Evolutionary conservation across 164 flowering plant species (phyloP).

Genomic region (Protea cynaroides): DNA sequence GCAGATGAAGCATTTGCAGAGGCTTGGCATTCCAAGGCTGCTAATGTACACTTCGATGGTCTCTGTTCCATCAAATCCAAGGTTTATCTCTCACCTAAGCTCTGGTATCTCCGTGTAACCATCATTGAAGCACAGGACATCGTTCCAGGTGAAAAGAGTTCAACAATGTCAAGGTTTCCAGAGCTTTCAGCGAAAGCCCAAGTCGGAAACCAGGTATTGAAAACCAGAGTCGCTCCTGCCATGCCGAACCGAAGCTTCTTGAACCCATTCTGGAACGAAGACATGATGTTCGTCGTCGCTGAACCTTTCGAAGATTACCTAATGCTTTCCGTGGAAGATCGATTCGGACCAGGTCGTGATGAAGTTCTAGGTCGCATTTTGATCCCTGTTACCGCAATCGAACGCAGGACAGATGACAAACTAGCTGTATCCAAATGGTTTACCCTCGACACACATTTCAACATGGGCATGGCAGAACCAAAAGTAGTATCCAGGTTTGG

Average conservation of each 20-base stretch:
- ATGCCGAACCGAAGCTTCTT: constrained; percentile 15
- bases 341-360: constrained; percentile 45
- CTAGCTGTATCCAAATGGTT: constrained; percentile 59
- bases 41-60: constrained; percentile 21
- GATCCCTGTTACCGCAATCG: constrained; percentile 48
- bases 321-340: constrained; percentile 57
- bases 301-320: constrained; percentile 34
- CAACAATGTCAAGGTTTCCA: constrained; percentile 17
- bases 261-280: constrained; percentile 68
- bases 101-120: constrained; percentile 29
- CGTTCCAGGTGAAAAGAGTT: constrained; percentile 21
- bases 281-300: constrained; percentile 35
- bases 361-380: constrained; percentile 54
- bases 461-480: constrained; percentile 14
- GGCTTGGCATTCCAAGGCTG: constrained; percentile 74
- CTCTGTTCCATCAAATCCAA: constrained; percentile 23
- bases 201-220: constrained; percentile 25
- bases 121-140: constrained; percentile 34
- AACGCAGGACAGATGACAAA: constrained; percentile 52
- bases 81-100: constrained; percentile 31
- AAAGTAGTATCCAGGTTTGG: constrained; percentile 43
- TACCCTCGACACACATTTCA: constrained; percentile 40
- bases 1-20: constrained; percentile 89
- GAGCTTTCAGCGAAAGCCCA: constrained; percentile 27
- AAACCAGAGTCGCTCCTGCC: constrained; percentile 18